Percentiles rank a stretch among this genome's conserved stretches.
These are phyloP conservation scores for Cyclostephanos invisitatus DNA, from an alignment of 108 stramenopile genomes.

Conservation along the genomic window DNA sequence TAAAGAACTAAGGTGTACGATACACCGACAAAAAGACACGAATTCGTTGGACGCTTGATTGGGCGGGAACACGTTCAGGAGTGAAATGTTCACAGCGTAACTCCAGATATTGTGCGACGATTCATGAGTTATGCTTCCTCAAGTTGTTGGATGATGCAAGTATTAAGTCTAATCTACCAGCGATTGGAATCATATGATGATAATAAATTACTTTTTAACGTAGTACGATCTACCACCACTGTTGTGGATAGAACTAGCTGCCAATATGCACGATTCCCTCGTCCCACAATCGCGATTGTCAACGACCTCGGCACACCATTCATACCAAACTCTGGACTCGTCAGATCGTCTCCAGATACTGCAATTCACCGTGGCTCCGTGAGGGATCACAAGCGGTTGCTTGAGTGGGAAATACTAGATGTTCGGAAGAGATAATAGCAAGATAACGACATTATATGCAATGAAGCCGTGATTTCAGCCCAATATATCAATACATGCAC, in stretches of 20 bases:
- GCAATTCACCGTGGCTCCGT: constrained; percentile 67
- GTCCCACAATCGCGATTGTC: constrained; percentile 32
- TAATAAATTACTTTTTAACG: constrained; percentile 41
- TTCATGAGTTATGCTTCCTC: no score
- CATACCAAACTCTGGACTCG: constrained; percentile 92
- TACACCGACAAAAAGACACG: no score
- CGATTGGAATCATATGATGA: not conserved
- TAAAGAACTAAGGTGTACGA: no score
- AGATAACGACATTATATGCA: not conserved
- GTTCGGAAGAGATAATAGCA: not conserved
- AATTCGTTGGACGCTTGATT: no score
- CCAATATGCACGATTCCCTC: constrained; percentile 43
- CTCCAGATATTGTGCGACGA: no score
- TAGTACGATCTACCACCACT: constrained; percentile 85
- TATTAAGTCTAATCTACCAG: no score
- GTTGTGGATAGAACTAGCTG: constrained; percentile 76
- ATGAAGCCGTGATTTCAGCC: not conserved
- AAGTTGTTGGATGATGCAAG: no score
- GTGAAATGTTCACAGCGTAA: no score
- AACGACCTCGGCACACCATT: constrained; percentile 90
- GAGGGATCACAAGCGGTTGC: constrained; percentile 74
- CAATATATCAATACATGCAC: not conserved
- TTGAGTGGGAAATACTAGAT: constrained; percentile 83
- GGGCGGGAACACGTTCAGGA: no score
- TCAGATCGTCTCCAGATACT: constrained; percentile 85